Conservation (phyloP, 2,329 filamentous ascomycete species). For the Penicillium sp. region DNA sequence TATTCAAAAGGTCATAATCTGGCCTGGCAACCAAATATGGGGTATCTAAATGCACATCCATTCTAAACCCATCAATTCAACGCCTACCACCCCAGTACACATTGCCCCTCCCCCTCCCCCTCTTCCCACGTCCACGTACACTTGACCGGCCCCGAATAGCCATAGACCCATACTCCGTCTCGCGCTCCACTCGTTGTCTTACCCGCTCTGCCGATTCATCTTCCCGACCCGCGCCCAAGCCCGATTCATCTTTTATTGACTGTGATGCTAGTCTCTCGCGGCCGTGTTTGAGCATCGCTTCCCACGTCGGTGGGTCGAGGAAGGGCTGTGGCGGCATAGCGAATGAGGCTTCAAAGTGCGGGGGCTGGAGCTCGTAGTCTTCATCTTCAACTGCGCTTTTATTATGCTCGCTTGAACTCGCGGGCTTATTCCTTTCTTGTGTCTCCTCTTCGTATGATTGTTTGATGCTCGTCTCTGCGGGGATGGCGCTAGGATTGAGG, state of each 20-base stretch:
- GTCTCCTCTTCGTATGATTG: not conserved
- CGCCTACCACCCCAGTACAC: conserved; percentile 9
- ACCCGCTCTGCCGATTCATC: conserved; percentile 15
- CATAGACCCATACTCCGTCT: conserved; percentile 29
- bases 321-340: conserved; percentile 32
- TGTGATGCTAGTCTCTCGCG: conserved; percentile 4
- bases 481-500: conserved; percentile 20
- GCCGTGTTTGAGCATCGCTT: conserved; percentile 23
- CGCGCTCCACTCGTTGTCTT: conserved; percentile 15
- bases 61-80: not conserved
- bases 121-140: conserved; percentile 16
- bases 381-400: not conserved
- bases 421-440: not conserved
- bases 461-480: conserved; percentile 17
- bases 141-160: conserved; percentile 25
- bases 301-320: conserved; percentile 30
- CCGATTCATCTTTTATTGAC: not conserved
- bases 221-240: not conserved
- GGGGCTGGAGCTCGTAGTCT: not conserved
- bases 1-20: not conserved
- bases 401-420: not conserved
- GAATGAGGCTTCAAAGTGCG: conserved; percentile 28
- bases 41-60: not conserved
- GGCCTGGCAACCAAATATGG: not conserved
- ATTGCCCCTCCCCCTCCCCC: conserved; percentile 9